These are phyloP conservation scores for Bonnemaisonia californica DNA, from an alignment of 31 red algal species.

Conservation along the genomic window DNA sequence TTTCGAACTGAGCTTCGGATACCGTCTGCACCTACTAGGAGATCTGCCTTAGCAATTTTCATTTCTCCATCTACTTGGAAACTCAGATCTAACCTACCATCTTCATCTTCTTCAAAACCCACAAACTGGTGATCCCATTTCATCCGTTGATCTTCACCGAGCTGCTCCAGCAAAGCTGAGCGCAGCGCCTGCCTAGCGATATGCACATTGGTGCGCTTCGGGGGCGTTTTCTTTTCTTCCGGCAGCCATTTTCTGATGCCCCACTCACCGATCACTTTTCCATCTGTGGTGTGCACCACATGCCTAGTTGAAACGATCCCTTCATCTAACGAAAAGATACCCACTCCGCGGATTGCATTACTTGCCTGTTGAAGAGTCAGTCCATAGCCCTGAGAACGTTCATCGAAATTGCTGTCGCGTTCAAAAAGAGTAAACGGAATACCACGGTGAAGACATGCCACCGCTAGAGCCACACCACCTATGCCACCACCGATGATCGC, in stretches of 20 bases:
- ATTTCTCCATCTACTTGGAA: conserved; percentile 13
- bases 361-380: conserved; percentile 17
- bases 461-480: conserved; percentile 6
- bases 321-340: not conserved
- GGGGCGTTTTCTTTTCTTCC: not conserved
- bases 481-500: conserved; percentile 18
- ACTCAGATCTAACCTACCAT: not conserved
- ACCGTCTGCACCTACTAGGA: conserved; percentile 11
- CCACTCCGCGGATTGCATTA: not conserved
- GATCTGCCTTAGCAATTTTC: not conserved
- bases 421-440: conserved; percentile 16
- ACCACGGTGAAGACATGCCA: conserved; percentile 11
- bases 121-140: conserved; percentile 14
- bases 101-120: conserved; percentile 13
- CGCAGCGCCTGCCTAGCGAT: conserved; percentile 13
- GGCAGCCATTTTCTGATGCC: conserved; percentile 7
- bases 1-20: conserved; percentile 17
- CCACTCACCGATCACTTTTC: conserved; percentile 12
- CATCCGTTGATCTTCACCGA: not conserved
- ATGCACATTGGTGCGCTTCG: conserved; percentile 17
- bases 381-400: conserved; percentile 12
- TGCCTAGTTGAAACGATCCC: not conserved
- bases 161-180: conserved; percentile 7
- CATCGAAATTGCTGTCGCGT: conserved; percentile 4
- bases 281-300: conserved; percentile 11